These are phyloP conservation scores for Mangifera indica DNA, from an alignment of 345 rosid species.

Conservation along the genomic window DNA sequence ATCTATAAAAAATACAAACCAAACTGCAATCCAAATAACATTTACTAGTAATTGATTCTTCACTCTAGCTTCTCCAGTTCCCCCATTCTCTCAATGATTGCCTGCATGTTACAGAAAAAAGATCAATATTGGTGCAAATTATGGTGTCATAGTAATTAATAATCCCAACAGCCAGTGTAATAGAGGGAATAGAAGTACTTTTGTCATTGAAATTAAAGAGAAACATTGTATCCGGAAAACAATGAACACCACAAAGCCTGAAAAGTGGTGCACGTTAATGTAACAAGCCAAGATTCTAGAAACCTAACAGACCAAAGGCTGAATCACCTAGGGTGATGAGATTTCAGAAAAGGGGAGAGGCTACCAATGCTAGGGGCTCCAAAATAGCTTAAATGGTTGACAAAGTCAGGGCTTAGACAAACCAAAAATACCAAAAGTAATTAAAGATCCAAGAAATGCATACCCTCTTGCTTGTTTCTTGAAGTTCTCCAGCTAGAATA, in stretches of 20 bases:
- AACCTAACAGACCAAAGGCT: neutral
- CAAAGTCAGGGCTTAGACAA: neutral
- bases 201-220: neutral
- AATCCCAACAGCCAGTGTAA: neutral
- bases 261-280: neutral
- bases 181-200: neutral
- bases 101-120: constrained; percentile 43
- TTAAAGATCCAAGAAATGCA: neutral
- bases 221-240: neutral
- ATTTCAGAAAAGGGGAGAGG: neutral
- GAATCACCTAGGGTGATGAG: neutral
- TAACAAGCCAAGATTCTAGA: neutral
- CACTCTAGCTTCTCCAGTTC: constrained; percentile 91
- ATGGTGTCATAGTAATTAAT: neutral
- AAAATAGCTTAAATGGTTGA: no score
- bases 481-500: constrained; percentile 99
- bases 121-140: neutral
- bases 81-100: constrained; percentile 90
- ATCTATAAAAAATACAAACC: neutral
- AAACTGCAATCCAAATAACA: constrained; percentile 11
- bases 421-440: neutral
- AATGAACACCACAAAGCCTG: neutral
- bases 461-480: constrained; percentile 99
- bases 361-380: no score
- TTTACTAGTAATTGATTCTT: constrained; percentile 13